These are phyloP conservation scores for Lactifluus rugatus DNA, from an alignment of 768 basidiomycete genomes.

Conservation along the genomic window DNA sequence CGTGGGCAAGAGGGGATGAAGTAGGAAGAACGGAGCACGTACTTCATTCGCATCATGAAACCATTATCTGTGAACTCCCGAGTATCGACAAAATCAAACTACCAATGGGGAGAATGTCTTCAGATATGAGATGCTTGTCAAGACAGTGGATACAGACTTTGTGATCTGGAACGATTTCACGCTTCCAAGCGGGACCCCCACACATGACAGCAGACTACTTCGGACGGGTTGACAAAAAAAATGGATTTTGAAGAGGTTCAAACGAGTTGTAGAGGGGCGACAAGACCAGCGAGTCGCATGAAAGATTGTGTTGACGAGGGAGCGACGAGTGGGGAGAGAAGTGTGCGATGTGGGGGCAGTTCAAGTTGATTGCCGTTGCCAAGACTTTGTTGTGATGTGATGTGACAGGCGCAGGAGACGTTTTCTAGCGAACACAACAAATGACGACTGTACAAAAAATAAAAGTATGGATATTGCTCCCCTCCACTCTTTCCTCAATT, in stretches of 20 bases:
- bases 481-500: conserved; percentile 14
- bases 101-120: background rate
- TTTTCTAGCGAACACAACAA: conserved; percentile 7
- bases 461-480: conserved; percentile 39
- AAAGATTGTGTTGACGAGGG: conserved; percentile 22
- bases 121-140: background rate
- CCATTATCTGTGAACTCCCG: conserved; percentile 86
- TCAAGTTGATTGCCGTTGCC: no score
- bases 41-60: conserved; percentile 83
- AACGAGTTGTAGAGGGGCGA: conserved; percentile 23
- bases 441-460: conserved; percentile 93
- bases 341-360: conserved; percentile 5
- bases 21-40: conserved; percentile 11
- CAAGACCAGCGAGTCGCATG: conserved; percentile 22
- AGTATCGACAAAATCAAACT: conserved; percentile 98
- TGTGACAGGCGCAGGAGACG: no score
- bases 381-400: background rate
- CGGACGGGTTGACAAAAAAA: conserved; percentile 19
- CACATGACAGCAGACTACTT: conserved; percentile 38
- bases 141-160: conserved; percentile 48
- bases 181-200: conserved; percentile 85
- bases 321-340: conserved; percentile 10
- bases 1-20: background rate
- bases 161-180: conserved; percentile 95
- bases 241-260: conserved; percentile 14